Base-by-base conservation (phyloP, 257 asterid species). In the Schizonepeta tenuifolia region DNA sequence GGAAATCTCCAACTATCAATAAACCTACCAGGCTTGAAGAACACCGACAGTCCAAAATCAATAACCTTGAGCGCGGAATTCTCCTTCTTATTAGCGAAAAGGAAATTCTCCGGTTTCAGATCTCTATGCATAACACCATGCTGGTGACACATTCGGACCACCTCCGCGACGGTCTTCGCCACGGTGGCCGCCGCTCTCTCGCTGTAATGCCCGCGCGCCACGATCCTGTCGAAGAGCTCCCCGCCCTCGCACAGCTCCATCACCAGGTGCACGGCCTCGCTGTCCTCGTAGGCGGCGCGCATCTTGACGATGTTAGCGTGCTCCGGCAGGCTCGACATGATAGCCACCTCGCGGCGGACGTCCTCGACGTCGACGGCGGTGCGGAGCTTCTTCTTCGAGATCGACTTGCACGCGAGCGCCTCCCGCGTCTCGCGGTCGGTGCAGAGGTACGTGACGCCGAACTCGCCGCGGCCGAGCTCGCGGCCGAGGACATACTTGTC, bases 231-330 rank as follows among this genome's bases (percentile, higher is more conserved):
- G 44, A 91, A 91, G 11, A 91, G 83, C 81, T 90, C 97, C 24
- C 97, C 97, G 1, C 97, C 97, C 79, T 88, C 97, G 40, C 97
- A 90, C 43, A 91, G 54, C 75, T 91, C 97, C 97, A 91, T 91
- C 18, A 91, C 96, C 67, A 91, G 61, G 71, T 91, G 94, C 63
- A 91, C 97, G 6, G 95, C 94, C 76, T 89, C 91, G 21, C 75
- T 79, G 72, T 91, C 97, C 85, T 91, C 97, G 22, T 89, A 91
- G 49, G 97, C 85, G 4, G 96, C 97, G 67, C 84, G 84, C 40
- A 91, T 71, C 80, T 83, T 84, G 59, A 91, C 97, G 59, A 91
- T 65, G 76, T 89, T 89, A 5, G 77, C 71, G 74, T 91, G 95
- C 43, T 89, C 94, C 57, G 97, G 96, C 62, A 91, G 72, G 74